A percentile compares a stretch with the other conserved stretches of the same genome.
These are phyloP conservation scores for Lophiostoma macrostomum DNA, from an alignment of 495 filamentous ascomycete genomes.

Conservation along the genomic window DNA sequence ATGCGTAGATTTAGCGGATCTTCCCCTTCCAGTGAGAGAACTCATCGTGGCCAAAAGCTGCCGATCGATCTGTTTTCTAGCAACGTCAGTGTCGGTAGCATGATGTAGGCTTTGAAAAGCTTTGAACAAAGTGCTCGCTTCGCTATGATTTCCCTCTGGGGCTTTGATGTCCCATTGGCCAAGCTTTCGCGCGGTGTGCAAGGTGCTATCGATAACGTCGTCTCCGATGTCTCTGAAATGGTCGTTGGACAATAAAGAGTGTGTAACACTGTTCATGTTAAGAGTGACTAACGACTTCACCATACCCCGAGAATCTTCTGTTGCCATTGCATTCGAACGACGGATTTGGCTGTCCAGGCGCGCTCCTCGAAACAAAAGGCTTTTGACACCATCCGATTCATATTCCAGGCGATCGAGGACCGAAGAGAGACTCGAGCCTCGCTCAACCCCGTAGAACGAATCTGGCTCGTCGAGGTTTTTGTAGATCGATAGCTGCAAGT, in stretches of 20 bases:
- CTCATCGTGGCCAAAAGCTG: slow-evolving; percentile 64
- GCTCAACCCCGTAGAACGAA: slow-evolving; percentile 89
- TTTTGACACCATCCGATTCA: slow-evolving; percentile 82
- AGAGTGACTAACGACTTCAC: slow-evolving; percentile 63
- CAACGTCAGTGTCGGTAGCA: slow-evolving; percentile 52
- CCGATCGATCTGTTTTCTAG: slow-evolving; percentile 55
- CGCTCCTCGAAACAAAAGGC: slow-evolving; percentile 86
- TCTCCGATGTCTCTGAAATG: slow-evolving; percentile 45
- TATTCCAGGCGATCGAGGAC: slow-evolving; percentile 85
- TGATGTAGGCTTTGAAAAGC: slow-evolving; percentile 77
- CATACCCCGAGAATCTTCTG: slow-evolving; percentile 45
- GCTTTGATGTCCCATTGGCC: slow-evolving; percentile 91
- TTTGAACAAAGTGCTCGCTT: slow-evolving; percentile 69
- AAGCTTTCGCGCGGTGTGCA: slow-evolving; percentile 78
- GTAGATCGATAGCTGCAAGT: slow-evolving; percentile 75
- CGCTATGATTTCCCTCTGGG: slow-evolving; percentile 57
- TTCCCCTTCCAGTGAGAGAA: slow-evolving; percentile 51
- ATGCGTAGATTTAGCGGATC: slow-evolving; percentile 58
- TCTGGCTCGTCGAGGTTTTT: slow-evolving; percentile 92
- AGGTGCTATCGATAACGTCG: slow-evolving; percentile 61
- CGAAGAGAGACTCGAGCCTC: slow-evolving; percentile 67
- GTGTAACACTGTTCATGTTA: slow-evolving; percentile 68
- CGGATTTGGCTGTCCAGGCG: slow-evolving; percentile 82
- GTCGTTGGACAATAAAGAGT: slow-evolving; percentile 65
- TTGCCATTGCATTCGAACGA: slow-evolving; percentile 41